Evolutionary conservation across 192 early-diverging fungal genomes (phyloP), one percentile per base, ranked within the genome.

Genomic region (Podila epigama): DNA sequence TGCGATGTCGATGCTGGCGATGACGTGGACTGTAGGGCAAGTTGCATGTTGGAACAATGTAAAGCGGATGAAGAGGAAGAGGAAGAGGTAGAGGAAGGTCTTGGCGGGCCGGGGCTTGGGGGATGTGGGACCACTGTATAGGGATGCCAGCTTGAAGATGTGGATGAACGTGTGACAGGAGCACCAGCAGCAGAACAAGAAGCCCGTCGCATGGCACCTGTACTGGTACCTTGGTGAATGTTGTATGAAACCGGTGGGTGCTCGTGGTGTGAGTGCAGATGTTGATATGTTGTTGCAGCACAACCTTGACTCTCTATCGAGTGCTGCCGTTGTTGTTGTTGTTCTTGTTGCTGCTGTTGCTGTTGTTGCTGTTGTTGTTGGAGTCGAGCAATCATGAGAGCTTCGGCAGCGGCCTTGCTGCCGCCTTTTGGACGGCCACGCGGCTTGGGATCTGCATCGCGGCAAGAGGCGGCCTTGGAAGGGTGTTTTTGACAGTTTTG

Each of bases 401-500:
- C 58, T 13, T 59, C 39, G 1, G 73, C 56, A 10, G 65, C 59
- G 27, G 33, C 28, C 35, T 75, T 75, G 35, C 65, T 75, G 1
- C 58, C 59, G 36, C 65, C 65, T 18, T 75, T 75, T 39, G 71
- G 71, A 10, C 71, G 71, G 6, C 71, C 71, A n/a, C 71, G 51
- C 4, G 63, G 64, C 31, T 75, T 75, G 31, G 71, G 71, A 3
- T 66, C 65, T 9, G 71, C 71, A 51, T 75, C 65, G 4, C 71
- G 58, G 32, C 71, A 75, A 9, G 59, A 67, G 8, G 27, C 22
- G 4, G 59, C 65, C 42, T 75, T 75, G 34, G 29, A 36, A 18
- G 71, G 63, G 54, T 75, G 51, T 60, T 75, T 75, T 33, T 61
- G 58, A 35, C 71, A 75, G 60, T 67, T 75, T 12, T 51, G 60